Percentiles rank a stretch among this genome's conserved stretches.
phyloP scores from a whole-genome alignment of 352 stramenopile genomes.

The Pythium dissotocum region DNA sequence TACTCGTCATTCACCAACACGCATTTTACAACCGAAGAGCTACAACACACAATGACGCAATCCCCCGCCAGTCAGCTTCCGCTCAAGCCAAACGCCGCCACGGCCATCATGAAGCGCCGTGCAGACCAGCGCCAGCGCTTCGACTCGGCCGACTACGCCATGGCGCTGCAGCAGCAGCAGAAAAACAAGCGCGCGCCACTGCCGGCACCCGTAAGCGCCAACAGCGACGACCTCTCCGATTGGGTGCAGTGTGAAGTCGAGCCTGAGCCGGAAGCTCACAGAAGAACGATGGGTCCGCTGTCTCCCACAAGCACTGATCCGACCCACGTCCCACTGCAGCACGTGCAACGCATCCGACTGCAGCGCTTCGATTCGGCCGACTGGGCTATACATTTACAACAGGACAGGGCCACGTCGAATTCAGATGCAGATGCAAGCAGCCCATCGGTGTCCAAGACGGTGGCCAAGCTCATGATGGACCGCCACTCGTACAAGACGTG shows the following conservation, averaged over 20 bases:
- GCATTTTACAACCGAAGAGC: background rate
- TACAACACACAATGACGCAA: constrained; percentile 15
- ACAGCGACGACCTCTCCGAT: constrained; percentile 30
- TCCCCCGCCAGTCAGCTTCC: background rate
- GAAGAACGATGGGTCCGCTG: background rate
- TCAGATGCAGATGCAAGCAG: background rate
- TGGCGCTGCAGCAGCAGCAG: constrained; percentile 38
- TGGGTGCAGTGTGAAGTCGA: constrained; percentile 35
- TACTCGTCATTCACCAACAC: background rate
- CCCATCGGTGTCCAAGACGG: background rate
- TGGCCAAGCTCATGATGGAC: constrained; percentile 63
- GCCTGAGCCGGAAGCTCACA: constrained; percentile 36
- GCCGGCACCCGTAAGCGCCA: constrained; percentile 4
- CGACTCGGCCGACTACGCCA: constrained; percentile 71
- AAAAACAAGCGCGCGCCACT: constrained; percentile 3
- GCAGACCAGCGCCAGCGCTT: constrained; percentile 62
- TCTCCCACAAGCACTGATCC: background rate
- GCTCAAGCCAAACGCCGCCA: constrained; percentile 17
- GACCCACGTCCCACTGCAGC: constrained; percentile 26
- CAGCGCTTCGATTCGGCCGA: constrained; percentile 80
- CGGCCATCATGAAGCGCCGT: constrained; percentile 54
- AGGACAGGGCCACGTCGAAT: constrained; percentile 3
- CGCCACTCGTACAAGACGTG: constrained; percentile 58
- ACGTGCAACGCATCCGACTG: constrained; percentile 52
- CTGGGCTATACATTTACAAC: constrained; percentile 58